Base-by-base conservation (phyloP, 768 basidiomycete genomes). In the Kwoniella pini region DNA sequence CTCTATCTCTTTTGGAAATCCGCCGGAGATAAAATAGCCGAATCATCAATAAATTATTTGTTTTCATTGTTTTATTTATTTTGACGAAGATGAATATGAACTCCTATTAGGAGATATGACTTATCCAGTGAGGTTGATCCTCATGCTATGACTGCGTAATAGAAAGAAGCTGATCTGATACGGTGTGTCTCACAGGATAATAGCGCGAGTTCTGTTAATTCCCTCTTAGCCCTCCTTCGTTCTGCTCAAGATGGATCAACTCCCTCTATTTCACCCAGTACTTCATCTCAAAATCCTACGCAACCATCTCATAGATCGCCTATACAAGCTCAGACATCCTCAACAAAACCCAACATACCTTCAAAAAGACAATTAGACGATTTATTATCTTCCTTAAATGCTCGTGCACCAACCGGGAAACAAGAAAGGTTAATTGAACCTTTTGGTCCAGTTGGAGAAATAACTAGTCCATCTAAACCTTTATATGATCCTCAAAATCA, bases 281-380 rank as follows among this genome's bases (percentile, higher is more conserved):
- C 22, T 45, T 9, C 53, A 44, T 28, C 42, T n/a, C 30, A 44
- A 5, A 31, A 19, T 6, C n/a, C 45, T 30, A 9, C 52, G 33
- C 42, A 52, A 39, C 15, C 50, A 13, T 15, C 51, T 13, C 28
- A 27, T 54, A 54, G 33, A 42, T 55, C 28, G 33, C 39, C 49
- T 22, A 26, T 9, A 19, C 12, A 21, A 24, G 31, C 42, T 21
- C 33, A 27, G 17, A 4, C 33, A 36, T 19, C 7, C 46, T 36
- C 13, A 31, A 22, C 31, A 62, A 39, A 21, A 42, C 49, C 57
- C 24, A 24, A 21, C 21, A 36, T 72, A 12, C 71, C 71, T 17
- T 57, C 63, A 9, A 55, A 69, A 30, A 52, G 68, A 38, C 68
- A 74, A 46, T 56, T 74, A 4, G 65, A 71, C 48, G 70, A 71